Conservation (phyloP, 2,329 filamentous ascomycete genomes). For the Phoma sp. region DNA sequence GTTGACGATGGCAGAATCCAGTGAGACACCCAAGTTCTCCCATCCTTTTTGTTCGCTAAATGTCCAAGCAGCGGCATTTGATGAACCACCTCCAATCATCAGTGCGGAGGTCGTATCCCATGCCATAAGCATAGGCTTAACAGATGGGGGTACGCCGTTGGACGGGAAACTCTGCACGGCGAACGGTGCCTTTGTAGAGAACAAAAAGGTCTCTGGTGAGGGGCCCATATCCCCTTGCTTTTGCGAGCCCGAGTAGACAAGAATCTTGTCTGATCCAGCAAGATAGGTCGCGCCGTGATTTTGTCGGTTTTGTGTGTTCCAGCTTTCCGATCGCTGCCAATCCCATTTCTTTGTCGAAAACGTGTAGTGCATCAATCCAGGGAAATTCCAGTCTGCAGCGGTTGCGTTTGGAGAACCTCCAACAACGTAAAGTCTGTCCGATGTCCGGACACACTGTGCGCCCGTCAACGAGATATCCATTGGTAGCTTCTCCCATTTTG, state of each 20-base stretch:
- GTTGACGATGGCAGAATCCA: slow-evolving; percentile 68
- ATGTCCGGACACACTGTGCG: slow-evolving; percentile 77
- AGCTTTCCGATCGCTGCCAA: slow-evolving; percentile 57
- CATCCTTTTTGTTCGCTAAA: slow-evolving; percentile 72
- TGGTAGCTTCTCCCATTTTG: slow-evolving; percentile 72
- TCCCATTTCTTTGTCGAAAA: slow-evolving; percentile 67
- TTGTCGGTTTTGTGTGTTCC: slow-evolving; percentile 70
- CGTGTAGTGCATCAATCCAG: slow-evolving; percentile 75
- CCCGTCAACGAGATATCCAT: slow-evolving; percentile 76
- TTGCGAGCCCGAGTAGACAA: slow-evolving; percentile 81
- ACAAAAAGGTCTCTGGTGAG: slow-evolving; percentile 78
- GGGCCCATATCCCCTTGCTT: slow-evolving; percentile 61
- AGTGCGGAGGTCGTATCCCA: slow-evolving; percentile 76
- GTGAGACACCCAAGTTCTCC: slow-evolving; percentile 69
- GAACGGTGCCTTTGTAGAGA: slow-evolving; percentile 72
- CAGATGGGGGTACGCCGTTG: slow-evolving; percentile 63
- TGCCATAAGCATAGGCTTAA: slow-evolving; percentile 74
- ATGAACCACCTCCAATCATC: slow-evolving; percentile 75
- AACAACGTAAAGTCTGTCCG: slow-evolving; percentile 77
- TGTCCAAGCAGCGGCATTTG: slow-evolving; percentile 73
- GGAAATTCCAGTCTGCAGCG: slow-evolving; percentile 60
- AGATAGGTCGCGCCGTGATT: slow-evolving; percentile 82
- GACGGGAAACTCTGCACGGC: slow-evolving; percentile 61
- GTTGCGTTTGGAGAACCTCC: slow-evolving; percentile 66
- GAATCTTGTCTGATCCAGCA: slow-evolving; percentile 71